Base-by-base conservation (phyloP, 75 land plant species). In the Cupressus sempervirens region DNA sequence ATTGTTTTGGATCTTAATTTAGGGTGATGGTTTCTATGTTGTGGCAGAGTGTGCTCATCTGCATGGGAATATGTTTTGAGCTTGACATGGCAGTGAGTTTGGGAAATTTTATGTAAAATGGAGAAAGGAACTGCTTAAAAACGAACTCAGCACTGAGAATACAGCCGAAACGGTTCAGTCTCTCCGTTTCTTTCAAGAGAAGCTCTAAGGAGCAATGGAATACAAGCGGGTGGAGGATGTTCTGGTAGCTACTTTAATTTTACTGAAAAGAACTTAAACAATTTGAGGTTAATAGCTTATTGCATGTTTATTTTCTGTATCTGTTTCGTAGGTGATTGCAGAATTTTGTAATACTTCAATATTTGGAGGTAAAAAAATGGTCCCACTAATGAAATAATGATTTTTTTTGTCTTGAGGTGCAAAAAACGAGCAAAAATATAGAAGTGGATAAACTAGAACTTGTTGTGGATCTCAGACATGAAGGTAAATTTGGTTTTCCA, bases 361-460 rank as follows among this genome's bases (percentile, higher is more conserved):
- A 45, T 48, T 79, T 43, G 29, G 4, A 45, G 81, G 32, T 79
- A 6, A 45, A 45, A n/a, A 50, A 45, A 79, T 79, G 46, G 18
- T 8, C 11, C 81, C 48, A n/a, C 50, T 79, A 38, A 79, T 79
- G 48, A n/a, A 79, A 36, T 76, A 40, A 76, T 76, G 79, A n/a
- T n/a, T 0, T 9, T 40, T 18, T 13, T 38, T 40, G 43, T 76
- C 79, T 76, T 40, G 79, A 76, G 79, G 79, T 40, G 79, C 79
- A 76, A 40, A 76, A 40, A 23, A 23, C 18, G 38, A 76, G 79
- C 79, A 76, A 76, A 76, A 76, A 76, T 76, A 76, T 76, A 76
- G 79, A 38, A 76, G 79, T 76, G 23, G 79, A 76, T 76, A 40
- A 76, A 15, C 79, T 76, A 76, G 79, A 38, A 76, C 43, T 76